A percentile compares a stretch with the other conserved stretches of the same genome.
phyloP scores from a whole-genome alignment of 2,329 filamentous ascomycete species.

The Penicillium freii region DNA sequence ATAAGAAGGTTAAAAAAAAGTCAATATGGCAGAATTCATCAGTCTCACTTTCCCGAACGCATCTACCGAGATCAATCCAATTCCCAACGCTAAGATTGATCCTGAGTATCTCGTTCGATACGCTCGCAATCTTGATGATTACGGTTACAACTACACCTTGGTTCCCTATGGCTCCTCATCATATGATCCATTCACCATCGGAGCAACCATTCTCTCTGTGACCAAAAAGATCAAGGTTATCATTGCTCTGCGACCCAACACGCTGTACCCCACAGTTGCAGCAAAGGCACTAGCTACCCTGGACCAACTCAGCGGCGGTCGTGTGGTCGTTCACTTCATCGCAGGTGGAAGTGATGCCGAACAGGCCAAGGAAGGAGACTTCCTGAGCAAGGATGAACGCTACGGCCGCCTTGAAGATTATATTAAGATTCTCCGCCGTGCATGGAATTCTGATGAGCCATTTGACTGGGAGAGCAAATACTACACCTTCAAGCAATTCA shows the following conservation, averaged over 20 bases:
- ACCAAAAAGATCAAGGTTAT: conserved; percentile 62
- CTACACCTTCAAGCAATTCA: conserved; percentile 60
- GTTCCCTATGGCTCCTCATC: conserved; percentile 58
- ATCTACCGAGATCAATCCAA: conserved; percentile 56
- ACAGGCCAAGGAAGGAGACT: conserved; percentile 61
- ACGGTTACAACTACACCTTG: conserved; percentile 62
- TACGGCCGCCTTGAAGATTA: conserved; percentile 61
- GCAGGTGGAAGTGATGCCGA: conserved; percentile 61
- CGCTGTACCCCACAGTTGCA: conserved; percentile 61
- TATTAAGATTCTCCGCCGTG: conserved; percentile 59
- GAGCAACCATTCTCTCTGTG: conserved; percentile 56
- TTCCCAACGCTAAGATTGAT: conserved; percentile 54
- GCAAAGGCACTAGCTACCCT: conserved; percentile 62
- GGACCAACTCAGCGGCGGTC: conserved; percentile 57
- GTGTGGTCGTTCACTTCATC: conserved; percentile 63
- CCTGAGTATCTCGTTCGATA: conserved; percentile 26
- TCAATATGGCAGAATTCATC: conserved; percentile 54
- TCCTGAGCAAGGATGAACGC: conserved; percentile 56
- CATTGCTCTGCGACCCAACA: conserved; percentile 62
- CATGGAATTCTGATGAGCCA: conserved; percentile 56
- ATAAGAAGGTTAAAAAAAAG: neutral
- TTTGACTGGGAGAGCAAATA: conserved; percentile 63
- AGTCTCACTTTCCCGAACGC: conserved; percentile 57
- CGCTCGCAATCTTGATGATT: conserved; percentile 42
- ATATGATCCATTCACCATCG: conserved; percentile 59